A percentile compares a stretch with the other conserved stretches of the same genome.
Conservation (phyloP, 169 alveolate species). For the Eimeria necatrix region DNA sequence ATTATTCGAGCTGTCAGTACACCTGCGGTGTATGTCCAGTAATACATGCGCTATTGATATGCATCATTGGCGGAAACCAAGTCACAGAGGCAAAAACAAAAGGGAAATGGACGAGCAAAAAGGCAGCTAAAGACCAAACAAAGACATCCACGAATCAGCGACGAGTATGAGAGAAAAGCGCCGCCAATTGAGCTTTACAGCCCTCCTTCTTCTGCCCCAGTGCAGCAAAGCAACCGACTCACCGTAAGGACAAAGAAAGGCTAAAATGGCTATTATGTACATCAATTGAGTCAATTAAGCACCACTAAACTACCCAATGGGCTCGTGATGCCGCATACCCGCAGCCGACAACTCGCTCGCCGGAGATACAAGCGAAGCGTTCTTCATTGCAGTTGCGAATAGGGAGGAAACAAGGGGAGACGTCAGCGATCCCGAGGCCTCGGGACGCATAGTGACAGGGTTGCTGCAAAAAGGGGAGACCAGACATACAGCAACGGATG, state of each 20-base stretch:
- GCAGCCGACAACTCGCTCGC: slow-evolving; percentile 53
- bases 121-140: too few relatives aligned
- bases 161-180: too few relatives aligned
- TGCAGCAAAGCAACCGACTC: too few relatives aligned
- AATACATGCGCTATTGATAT: neutral
- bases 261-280: too few relatives aligned
- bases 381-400: slow-evolving; percentile 33
- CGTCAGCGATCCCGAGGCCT: slow-evolving; percentile 35
- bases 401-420: neutral
- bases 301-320: neutral
- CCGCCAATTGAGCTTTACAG: too few relatives aligned
- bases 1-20: neutral
- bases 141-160: too few relatives aligned
- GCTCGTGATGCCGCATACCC: neutral
- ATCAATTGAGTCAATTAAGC: too few relatives aligned
- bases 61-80: too few relatives aligned
- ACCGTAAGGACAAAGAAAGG: too few relatives aligned
- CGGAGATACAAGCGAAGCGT: slow-evolving; percentile 46
- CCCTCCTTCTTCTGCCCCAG: too few relatives aligned
- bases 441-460: slow-evolving; percentile 58
- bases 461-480: neutral
- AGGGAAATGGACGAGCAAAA: too few relatives aligned
- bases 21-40: neutral
- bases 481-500: neutral
- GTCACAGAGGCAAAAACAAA: too few relatives aligned